A percentile compares a stretch with the other conserved stretches of the same genome.
phyloP scores from a whole-genome alignment of 805 yeast genomes.

The Starmerella floris region DNA sequence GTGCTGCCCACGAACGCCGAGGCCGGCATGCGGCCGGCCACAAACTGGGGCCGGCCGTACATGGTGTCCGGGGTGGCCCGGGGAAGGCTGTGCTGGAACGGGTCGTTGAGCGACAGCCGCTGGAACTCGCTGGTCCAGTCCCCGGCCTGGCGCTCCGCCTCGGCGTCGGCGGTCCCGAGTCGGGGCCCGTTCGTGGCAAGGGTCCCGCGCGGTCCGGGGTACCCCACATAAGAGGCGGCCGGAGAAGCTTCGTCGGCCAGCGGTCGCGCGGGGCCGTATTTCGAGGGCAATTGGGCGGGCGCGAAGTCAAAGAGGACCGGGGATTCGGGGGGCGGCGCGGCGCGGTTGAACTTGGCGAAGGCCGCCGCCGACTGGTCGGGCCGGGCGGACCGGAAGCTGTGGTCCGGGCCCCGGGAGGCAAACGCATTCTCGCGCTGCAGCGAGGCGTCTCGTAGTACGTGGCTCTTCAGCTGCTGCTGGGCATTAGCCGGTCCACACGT shows the following conservation, averaged over 20 bases:
- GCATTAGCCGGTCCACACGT: slow-evolving; percentile 18
- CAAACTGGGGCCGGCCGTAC: background rate
- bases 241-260: background rate
- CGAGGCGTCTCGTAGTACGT: slow-evolving; percentile 11
- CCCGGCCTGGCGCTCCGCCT: background rate
- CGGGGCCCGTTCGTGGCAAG: background rate
- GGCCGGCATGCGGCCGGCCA: background rate
- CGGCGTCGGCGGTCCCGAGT: no score
- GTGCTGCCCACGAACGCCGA: background rate
- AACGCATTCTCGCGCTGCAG: slow-evolving; percentile 12
- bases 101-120: background rate
- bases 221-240: slow-evolving; percentile 2
- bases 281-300: background rate
- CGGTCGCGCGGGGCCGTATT: background rate
- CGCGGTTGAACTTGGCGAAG: slow-evolving; percentile 3
- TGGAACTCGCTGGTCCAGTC: slow-evolving; percentile 12
- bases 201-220: slow-evolving; percentile 5
- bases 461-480: slow-evolving; percentile 8
- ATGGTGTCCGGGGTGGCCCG: background rate
- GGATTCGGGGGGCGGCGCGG: background rate
- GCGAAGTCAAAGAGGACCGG: background rate
- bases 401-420: background rate
- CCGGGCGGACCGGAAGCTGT: background rate
- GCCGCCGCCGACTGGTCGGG: background rate
- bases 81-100: background rate